Conservation (phyloP, 192 early-diverging fungal species). For the Dissophora ornata region DNA sequence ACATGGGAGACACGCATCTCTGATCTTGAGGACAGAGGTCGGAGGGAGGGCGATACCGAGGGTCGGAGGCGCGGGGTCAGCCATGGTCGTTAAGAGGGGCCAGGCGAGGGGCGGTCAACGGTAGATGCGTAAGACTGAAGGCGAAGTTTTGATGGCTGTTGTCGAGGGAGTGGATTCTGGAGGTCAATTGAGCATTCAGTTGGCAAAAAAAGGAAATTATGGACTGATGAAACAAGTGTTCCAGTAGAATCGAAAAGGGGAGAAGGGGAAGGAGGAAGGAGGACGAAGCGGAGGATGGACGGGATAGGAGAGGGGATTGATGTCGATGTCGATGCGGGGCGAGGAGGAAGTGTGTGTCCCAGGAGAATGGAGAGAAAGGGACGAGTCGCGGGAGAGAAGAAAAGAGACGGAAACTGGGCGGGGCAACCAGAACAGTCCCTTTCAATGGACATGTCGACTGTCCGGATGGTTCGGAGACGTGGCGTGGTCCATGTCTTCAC, state of each 20-base stretch:
- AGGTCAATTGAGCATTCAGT: background rate
- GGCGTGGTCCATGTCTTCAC: too few species aligned
- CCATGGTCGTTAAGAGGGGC: constrained; percentile 6
- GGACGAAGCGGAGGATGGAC: background rate
- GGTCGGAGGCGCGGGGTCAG: constrained; percentile 40
- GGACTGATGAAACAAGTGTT: too few species aligned
- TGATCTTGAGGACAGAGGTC: constrained; percentile 51
- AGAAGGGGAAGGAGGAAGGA: too few species aligned
- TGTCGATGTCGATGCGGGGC: background rate
- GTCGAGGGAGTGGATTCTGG: too few species aligned
- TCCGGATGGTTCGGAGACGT: too few species aligned
- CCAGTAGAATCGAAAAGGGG: too few species aligned
- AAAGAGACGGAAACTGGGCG: background rate
- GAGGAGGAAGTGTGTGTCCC: too few species aligned
- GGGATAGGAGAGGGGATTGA: background rate
- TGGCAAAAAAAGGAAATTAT: too few species aligned
- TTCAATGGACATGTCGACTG: too few species aligned
- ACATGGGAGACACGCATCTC: constrained; percentile 51
- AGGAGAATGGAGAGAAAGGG: background rate
- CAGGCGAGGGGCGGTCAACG: background rate
- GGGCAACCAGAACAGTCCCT: too few species aligned
- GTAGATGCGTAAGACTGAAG: background rate
- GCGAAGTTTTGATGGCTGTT: background rate
- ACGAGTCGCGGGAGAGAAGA: background rate
- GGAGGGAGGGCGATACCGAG: constrained; percentile 47